Percentiles rank a stretch among this genome's conserved stretches.
phyloP scores from a whole-genome alignment of 2,329 filamentous ascomycete genomes.

The Aspergillus sp. region DNA sequence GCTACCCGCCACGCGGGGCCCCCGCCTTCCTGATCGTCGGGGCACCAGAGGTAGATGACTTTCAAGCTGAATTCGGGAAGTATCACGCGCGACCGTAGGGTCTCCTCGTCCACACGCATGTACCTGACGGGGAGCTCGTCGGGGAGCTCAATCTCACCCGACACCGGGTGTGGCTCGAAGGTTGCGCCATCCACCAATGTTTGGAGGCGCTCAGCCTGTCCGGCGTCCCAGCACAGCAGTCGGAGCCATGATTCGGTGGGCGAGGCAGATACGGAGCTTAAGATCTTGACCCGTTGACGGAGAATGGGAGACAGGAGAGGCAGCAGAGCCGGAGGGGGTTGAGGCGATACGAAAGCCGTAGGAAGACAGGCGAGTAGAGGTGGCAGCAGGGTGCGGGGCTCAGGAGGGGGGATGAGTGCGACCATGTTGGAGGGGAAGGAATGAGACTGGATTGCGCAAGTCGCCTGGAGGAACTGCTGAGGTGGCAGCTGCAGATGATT shows the following conservation, averaged over 20 bases:
- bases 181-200: slow-evolving; percentile 55
- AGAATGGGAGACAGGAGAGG: slow-evolving; percentile 65
- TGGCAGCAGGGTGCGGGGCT: slow-evolving; percentile 59
- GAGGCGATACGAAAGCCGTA: slow-evolving; percentile 60
- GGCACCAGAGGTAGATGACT: slow-evolving; percentile 64
- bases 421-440: slow-evolving; percentile 46
- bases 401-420: slow-evolving; percentile 57
- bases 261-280: slow-evolving; percentile 49
- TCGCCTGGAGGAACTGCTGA: background rate
- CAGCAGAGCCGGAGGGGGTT: slow-evolving; percentile 62
- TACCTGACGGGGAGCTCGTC: slow-evolving; percentile 59
- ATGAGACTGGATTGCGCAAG: background rate
- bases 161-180: slow-evolving; percentile 65
- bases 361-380: slow-evolving; percentile 66
- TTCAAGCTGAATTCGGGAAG: slow-evolving; percentile 58
- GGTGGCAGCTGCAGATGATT: background rate
- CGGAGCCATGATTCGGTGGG: slow-evolving; percentile 58
- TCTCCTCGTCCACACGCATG: slow-evolving; percentile 63
- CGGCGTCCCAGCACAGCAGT: slow-evolving; percentile 61
- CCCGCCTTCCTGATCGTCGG: slow-evolving; percentile 56
- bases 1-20: slow-evolving; percentile 60
- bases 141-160: slow-evolving; percentile 65
- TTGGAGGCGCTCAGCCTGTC: slow-evolving; percentile 56
- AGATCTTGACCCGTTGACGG: slow-evolving; percentile 61
- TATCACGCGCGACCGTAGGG: slow-evolving; percentile 57